phyloP scores from a whole-genome alignment of 306 rosid species.

The Nissolia schottii region DNA sequence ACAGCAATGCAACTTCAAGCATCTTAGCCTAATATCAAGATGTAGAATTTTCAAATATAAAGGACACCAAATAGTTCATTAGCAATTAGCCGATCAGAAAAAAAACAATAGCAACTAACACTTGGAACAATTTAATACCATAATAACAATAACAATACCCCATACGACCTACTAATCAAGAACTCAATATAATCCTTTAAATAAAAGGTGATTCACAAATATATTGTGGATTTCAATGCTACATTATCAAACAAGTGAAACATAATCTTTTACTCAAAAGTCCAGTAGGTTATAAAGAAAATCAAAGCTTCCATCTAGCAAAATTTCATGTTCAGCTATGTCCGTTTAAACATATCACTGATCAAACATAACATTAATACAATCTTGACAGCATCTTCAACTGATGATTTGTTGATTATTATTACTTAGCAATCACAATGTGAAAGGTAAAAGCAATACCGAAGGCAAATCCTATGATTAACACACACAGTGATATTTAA shows the following conservation, averaged over 20 bases:
- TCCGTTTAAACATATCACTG: neutral
- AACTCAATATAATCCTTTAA: slow-evolving; percentile 10
- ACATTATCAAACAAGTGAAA: neutral
- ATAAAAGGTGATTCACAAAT: neutral
- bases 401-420: neutral
- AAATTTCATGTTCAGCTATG: neutral
- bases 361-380: neutral
- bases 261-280: neutral
- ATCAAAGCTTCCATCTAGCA: neutral
- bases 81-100: slow-evolving; percentile 5
- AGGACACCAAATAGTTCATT: neutral
- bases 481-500: neutral
- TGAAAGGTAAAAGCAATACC: neutral
- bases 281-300: neutral
- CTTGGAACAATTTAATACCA: neutral
- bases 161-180: neutral
- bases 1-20: neutral
- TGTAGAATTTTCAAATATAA: neutral
- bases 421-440: neutral
- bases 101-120: slow-evolving; percentile 8
- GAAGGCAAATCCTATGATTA: neutral
- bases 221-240: slow-evolving; percentile 7
- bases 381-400: neutral
- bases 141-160: slow-evolving; percentile 1
- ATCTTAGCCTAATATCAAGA: neutral